Evolutionary conservation across 257 asterid genomes (phyloP).

Genomic region (Nicotiana undulata): DNA sequence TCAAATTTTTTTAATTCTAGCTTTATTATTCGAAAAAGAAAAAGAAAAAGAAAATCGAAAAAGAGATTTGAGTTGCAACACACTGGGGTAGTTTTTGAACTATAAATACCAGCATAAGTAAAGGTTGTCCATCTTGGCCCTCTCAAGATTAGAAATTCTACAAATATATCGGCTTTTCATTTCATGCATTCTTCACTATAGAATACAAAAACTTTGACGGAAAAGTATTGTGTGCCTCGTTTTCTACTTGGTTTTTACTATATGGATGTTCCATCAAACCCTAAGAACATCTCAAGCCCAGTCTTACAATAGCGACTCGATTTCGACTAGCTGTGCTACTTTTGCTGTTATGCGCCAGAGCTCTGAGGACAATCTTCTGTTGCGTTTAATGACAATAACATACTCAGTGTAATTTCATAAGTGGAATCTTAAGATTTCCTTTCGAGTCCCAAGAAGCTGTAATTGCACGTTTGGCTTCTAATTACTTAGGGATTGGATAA

Average conservation of each 20-base stretch:
- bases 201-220: not conserved
- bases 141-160: too few relatives aligned
- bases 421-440: not conserved
- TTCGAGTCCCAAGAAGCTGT: not conserved
- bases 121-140: too few relatives aligned
- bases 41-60: too few relatives aligned
- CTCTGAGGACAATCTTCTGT: too few relatives aligned
- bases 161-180: too few relatives aligned
- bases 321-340: not conserved
- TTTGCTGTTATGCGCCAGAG: not conserved
- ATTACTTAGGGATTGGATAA: not conserved
- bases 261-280: not conserved
- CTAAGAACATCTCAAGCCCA: not conserved
- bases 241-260: not conserved
- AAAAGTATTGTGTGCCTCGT: not conserved
- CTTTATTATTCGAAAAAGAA: too few relatives aligned
- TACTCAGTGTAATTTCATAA: too few relatives aligned
- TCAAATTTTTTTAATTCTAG: too few relatives aligned
- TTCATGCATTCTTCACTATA: too few relatives aligned
- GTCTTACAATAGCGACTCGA: not conserved
- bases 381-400: not conserved
- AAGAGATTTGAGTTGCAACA: too few relatives aligned
- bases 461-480: not conserved
- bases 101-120: too few relatives aligned
- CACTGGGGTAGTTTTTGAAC: too few relatives aligned